These are phyloP conservation scores for Vaccinium macrocarpon DNA, from an alignment of 148 eudicot species.

Conservation along the genomic window DNA sequence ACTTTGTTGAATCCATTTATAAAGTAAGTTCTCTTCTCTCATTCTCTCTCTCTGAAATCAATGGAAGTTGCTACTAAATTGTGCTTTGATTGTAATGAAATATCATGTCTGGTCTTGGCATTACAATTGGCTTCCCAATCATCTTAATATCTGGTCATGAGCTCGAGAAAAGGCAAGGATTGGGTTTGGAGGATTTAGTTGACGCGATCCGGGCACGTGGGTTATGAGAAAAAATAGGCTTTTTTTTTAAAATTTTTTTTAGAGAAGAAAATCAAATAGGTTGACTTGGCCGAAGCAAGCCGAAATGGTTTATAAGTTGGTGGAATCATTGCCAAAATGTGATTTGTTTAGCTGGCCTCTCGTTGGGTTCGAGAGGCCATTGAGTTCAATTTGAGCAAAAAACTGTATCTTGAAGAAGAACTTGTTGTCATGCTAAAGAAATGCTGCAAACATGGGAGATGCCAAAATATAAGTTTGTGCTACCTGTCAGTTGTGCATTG, in stretches of 20 bases:
- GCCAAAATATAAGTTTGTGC: background rate
- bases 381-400: background rate
- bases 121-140: background rate
- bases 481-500: background rate
- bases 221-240: background rate
- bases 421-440: background rate
- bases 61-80: background rate
- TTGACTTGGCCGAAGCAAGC: background rate
- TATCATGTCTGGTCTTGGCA: background rate
- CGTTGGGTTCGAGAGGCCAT: background rate
- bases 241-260: background rate
- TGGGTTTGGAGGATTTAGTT: background rate
- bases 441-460: background rate
- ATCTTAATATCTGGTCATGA: background rate
- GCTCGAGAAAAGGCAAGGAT: background rate
- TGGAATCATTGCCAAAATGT: background rate
- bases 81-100: background rate
- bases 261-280: background rate
- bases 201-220: no score
- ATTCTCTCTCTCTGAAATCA: background rate
- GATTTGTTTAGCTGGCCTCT: background rate
- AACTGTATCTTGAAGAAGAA: background rate
- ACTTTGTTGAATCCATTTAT: constrained; percentile 23
- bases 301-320: background rate
- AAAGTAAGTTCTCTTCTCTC: constrained; percentile 25